Percentiles rank a stretch among this genome's conserved stretches.
Evolutionary conservation across 352 stramenopile species (phyloP).

Genomic region (Phytophthora megakarya): DNA sequence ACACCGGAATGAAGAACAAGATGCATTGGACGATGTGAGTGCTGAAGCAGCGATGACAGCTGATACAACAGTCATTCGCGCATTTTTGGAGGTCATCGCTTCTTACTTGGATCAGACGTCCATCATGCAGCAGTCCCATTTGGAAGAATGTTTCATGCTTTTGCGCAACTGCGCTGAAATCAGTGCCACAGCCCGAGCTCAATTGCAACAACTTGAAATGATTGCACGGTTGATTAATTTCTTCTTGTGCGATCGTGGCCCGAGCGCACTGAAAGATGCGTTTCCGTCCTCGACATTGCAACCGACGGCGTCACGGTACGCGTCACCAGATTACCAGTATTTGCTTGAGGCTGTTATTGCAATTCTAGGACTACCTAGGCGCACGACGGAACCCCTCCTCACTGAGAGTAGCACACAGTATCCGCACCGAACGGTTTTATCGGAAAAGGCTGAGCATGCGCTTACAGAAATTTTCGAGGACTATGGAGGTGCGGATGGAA

Average conservation of each 20-base stretch:
- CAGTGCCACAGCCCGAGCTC: slow-evolving; percentile 50
- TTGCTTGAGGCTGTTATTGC: slow-evolving; percentile 88
- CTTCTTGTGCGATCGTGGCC: slow-evolving; percentile 76
- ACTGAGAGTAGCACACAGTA: slow-evolving; percentile 72
- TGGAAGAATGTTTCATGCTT: slow-evolving; percentile 90
- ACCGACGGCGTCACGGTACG: slow-evolving; percentile 51
- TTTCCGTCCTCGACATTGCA: slow-evolving; percentile 67
- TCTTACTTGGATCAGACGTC: slow-evolving; percentile 77
- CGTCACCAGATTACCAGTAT: slow-evolving; percentile 88
- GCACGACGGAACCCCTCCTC: slow-evolving; percentile 66
- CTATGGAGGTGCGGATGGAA: slow-evolving; percentile 36
- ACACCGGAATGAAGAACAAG: slow-evolving; percentile 53
- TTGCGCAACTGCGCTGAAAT: slow-evolving; percentile 78
- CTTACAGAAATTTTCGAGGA: slow-evolving; percentile 82
- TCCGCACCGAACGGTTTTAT: slow-evolving; percentile 68
- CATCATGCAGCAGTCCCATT: slow-evolving; percentile 77
- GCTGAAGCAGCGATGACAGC: slow-evolving; percentile 24
- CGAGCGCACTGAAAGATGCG: slow-evolving; percentile 67
- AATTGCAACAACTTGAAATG: slow-evolving; percentile 70
- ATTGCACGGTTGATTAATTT: slow-evolving; percentile 82
- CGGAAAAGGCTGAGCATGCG: slow-evolving; percentile 72
- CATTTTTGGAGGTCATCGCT: slow-evolving; percentile 57
- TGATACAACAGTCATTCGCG: slow-evolving; percentile 35
- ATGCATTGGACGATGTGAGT: slow-evolving; percentile 22
- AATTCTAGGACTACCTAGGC: slow-evolving; percentile 76